Evolutionary conservation across 139 green algal species (phyloP), one percentile per base, ranked within the genome.

Genomic region (Chlorella vulgaris): DNA sequence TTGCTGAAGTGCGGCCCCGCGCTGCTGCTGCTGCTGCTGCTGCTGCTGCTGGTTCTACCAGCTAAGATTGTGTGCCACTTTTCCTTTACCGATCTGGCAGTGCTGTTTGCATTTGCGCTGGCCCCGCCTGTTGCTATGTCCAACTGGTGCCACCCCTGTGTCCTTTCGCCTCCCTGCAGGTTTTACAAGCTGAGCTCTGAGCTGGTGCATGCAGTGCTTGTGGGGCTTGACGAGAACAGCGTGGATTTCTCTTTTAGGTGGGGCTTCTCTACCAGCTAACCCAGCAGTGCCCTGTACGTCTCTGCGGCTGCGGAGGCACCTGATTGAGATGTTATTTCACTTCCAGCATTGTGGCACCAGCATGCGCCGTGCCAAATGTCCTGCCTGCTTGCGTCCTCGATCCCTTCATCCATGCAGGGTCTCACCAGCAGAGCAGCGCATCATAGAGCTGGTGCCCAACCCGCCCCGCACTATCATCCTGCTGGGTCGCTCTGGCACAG

Each of bases 401-500:
- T 39, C 61, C 61, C 61, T n/a, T n/a, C 61, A 2, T n/a, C 0
- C 40, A 2, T 21, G 39, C 69, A 79, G 84, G 60, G 86, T 93
- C n/a, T 92, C 84, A 2, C 78, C 84, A 22, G 77, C 68, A 7
- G 89, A 95, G 91, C 81, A 91, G 80, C 55, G 76, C 29, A 89
- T 94, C 70, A 93, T 93, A 50, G 85, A 89, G 40, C 77, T 85
- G 36, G 50, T 75, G 1, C 85, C 86, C 2, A 50, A 85, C 1
- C 87, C 88, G 5, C 89, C 87, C 7, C 76, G 73, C 35, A 86
- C 68, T 39, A 92, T 94, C 71, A 88, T 95, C 69, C 88, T 96
- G 68, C 85, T 95, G 47, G 92, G 92, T 10, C 83, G 92, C 38
- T 88, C 71, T 38, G 91, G 91, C 76, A 95, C 91, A 53, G 73